Conservation (phyloP, 768 basidiomycete species). For the Piloderma croceum region DNA sequence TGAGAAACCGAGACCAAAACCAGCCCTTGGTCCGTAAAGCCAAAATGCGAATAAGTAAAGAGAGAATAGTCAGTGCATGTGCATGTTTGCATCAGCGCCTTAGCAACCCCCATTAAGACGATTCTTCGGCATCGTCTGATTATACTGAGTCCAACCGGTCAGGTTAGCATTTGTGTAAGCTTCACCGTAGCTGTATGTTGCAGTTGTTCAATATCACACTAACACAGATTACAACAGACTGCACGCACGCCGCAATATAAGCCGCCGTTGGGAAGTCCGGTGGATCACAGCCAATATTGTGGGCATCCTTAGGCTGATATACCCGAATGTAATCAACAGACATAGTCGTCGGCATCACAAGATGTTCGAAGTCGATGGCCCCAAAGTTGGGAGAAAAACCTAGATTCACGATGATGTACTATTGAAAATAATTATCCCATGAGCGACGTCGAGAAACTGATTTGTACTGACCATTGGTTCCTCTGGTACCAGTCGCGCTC, state of each 20-base stretch:
- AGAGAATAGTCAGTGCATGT: too few species aligned
- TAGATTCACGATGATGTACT: constrained; percentile 1
- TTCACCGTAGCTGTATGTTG: constrained; percentile 38
- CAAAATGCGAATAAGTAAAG: too few species aligned
- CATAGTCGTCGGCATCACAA: constrained; percentile 48
- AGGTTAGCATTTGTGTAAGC: constrained; percentile 80
- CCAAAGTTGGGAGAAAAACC: not conserved
- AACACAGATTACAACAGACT: not conserved
- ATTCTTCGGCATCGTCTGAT: constrained; percentile 67
- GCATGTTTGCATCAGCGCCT: too few species aligned
- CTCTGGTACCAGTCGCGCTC: constrained; percentile 38
- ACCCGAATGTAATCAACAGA: constrained; percentile 66
- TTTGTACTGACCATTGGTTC: constrained; percentile 21
- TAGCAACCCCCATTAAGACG: constrained; percentile 55
- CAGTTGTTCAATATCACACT: not conserved
- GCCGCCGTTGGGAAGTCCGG: constrained; percentile 50
- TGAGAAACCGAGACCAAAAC: too few species aligned
- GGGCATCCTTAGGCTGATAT: constrained; percentile 50
- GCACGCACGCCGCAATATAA: constrained; percentile 63
- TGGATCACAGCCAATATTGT: constrained; percentile 65
- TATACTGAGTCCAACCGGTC: constrained; percentile 71
- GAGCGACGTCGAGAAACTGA: not conserved
- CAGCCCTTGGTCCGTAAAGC: too few species aligned
- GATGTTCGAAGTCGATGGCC: constrained; percentile 12
- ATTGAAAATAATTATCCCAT: not conserved